Evolutionary conservation across 1,139 yeast genomes (phyloP), one percentile per base, ranked within the genome.

Genomic region (Saccharomyces hybrid): DNA sequence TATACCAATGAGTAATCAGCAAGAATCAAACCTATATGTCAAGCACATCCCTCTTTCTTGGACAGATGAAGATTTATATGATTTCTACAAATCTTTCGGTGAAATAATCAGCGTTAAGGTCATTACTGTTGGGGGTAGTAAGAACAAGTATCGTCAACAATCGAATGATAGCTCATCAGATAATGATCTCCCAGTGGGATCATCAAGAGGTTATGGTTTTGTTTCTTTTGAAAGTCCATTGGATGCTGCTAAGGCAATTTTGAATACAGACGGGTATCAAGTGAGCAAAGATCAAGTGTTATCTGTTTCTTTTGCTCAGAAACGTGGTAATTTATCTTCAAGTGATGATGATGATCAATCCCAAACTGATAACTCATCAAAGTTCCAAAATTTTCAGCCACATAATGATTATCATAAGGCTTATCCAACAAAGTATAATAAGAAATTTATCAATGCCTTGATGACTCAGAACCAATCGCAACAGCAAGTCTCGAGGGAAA

Each of bases 141-240:
- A 61, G 38, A 62, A 53, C 14, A 62, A 54, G n/a, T 49, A 52
- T 19, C 29, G 44, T n/a, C 47, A 32, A 16, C 19, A 46, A 13
- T 31, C 52, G 8, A 47, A 52, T 25, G 49, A 26, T 28, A 47
- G 23, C 13, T 23, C 16, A 13, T 25, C 14, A 2, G 56, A 55
- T 34, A 54, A 47, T 16, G 60, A 56, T 31, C 51, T 53, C n/a
- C 52, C 60, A 5, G 23, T 60, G 29, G 75, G 75, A 0, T 38
- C 61, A 0, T 72, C 80, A 0, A 72, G 77, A 54, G 81, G 82
- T 0, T 79, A 75, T 61, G 83, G 82, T 0, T 78, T 79, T 63
- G 81, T 79, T 13, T 78, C 80, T 55, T 79, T 74, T 62, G 71
- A 71, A 53, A 72, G 74, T 41, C 75, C 79, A 8, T 59, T 73